phyloP scores from a whole-genome alignment of 345 rosid genomes.

The Mercurialis annua region DNA sequence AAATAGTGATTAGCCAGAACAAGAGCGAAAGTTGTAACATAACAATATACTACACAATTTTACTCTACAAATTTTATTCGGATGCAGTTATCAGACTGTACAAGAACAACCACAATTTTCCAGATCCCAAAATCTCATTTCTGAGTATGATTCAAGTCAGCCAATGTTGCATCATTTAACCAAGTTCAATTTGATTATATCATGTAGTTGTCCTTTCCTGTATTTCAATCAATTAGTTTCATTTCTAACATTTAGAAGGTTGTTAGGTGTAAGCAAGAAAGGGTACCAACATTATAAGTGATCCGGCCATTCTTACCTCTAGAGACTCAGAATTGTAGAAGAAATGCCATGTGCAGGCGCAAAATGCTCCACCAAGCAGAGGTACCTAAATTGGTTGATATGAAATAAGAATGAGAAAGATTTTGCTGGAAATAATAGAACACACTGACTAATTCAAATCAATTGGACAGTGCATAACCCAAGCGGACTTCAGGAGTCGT shows the following conservation, averaged over 20 bases:
- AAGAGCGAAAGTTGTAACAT: too few relatives aligned
- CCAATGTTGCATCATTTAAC: background rate
- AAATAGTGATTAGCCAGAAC: too few relatives aligned
- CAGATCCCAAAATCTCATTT: background rate
- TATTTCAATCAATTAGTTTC: background rate
- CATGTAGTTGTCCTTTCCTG: background rate
- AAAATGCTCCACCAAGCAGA: constrained; percentile 93
- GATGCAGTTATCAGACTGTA: background rate
- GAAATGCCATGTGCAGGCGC: constrained; percentile 99
- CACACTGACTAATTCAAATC: background rate
- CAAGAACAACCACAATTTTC: background rate
- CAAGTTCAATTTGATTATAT: constrained; percentile 7
- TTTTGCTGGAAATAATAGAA: background rate
- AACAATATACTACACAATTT: too few relatives aligned
- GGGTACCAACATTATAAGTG: background rate
- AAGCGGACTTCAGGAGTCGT: background rate
- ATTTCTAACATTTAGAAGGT: background rate
- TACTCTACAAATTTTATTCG: too few relatives aligned
- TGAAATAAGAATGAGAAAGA: background rate
- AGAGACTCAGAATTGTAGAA: constrained; percentile 87
- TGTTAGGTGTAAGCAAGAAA: background rate
- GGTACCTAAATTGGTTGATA: constrained; percentile 52
- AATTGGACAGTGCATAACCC: background rate
- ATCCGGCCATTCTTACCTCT: constrained; percentile 50
- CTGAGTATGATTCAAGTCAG: background rate